Evolutionary conservation across 768 basidiomycete species (phyloP).

Genomic region (Rhodotorula graminis): DNA sequence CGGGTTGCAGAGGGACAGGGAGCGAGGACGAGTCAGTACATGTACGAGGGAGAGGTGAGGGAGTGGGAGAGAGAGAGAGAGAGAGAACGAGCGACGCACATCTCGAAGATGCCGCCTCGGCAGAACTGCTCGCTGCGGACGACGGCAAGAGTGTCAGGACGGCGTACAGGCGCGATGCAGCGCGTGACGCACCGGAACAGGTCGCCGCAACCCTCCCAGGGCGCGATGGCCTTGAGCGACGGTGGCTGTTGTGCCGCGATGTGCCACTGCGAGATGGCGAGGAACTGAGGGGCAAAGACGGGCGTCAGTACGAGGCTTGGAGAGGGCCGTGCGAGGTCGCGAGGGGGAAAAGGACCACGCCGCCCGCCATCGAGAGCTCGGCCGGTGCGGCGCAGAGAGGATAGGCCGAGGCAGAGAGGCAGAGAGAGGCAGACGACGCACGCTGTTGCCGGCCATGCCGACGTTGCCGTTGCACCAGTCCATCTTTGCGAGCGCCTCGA

Average conservation of each 20-base stretch:
- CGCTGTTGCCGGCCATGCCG: slow-evolving; percentile 35
- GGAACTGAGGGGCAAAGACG: background rate
- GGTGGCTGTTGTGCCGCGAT: slow-evolving; percentile 37
- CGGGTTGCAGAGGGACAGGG: too few relatives aligned
- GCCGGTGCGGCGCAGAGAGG: too few relatives aligned
- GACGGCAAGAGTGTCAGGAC: background rate
- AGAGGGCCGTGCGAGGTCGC: too few relatives aligned
- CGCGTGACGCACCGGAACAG: slow-evolving; percentile 3
- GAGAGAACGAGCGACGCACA: background rate
- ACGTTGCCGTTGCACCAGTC: slow-evolving; percentile 38
- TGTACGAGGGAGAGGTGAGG: too few relatives aligned
- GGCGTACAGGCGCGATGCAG: too few relatives aligned
- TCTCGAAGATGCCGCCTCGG: slow-evolving; percentile 34
- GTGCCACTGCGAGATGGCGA: slow-evolving; percentile 37
- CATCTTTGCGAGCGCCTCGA: slow-evolving; percentile 30
- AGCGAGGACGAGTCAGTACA: too few relatives aligned
- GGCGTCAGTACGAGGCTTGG: background rate
- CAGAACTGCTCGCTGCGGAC: slow-evolving; percentile 28
- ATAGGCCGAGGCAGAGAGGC: too few relatives aligned
- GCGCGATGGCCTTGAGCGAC: slow-evolving; percentile 40
- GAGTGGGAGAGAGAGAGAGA: too few relatives aligned
- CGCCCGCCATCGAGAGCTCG: too few relatives aligned
- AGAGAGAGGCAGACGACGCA: background rate
- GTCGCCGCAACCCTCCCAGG: slow-evolving; percentile 39
- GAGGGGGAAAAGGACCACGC: too few relatives aligned